These are phyloP conservation scores for Penicillium vulpinum DNA, from an alignment of 2,329 filamentous ascomycete genomes.

Conservation along the genomic window DNA sequence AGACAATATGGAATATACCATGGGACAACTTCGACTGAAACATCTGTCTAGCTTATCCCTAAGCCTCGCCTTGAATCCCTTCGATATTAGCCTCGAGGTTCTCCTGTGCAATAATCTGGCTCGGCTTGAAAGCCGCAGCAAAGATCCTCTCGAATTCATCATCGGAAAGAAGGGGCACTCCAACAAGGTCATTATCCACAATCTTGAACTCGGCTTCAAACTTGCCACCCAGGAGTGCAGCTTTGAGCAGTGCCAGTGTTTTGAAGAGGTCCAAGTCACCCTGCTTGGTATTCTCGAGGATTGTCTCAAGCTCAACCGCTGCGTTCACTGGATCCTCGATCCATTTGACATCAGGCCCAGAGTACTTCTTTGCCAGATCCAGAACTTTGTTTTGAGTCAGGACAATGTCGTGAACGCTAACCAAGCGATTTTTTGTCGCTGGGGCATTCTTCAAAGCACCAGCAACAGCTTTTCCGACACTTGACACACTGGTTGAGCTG, in stretches of 20 bases:
- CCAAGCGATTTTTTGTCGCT: neutral
- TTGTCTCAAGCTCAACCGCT: neutral
- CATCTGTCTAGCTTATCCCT: neutral
- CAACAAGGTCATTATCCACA: conserved; percentile 2
- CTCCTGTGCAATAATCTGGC: neutral
- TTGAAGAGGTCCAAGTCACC: neutral
- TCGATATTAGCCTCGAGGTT: neutral
- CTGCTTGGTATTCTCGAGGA: neutral
- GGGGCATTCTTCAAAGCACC: neutral
- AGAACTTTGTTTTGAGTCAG: neutral
- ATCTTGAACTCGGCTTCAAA: neutral
- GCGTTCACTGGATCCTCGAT: neutral
- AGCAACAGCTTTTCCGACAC: conserved; percentile 1
- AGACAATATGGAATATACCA: neutral
- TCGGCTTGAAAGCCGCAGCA: neutral
- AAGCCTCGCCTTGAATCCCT: neutral
- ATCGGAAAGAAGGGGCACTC: neutral
- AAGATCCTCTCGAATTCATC: conserved; percentile 3
- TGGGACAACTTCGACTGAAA: neutral
- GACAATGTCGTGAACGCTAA: conserved; percentile 2
- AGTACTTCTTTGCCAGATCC: conserved; percentile 5
- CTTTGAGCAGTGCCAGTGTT: neutral
- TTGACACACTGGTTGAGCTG: conserved; percentile 1
- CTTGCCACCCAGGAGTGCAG: neutral
- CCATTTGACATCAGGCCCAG: neutral